Percentiles rank a stretch among this genome's conserved stretches.
Conservation (phyloP, 228 moss, liverwort and hornwort species). For the Sphagnum fallax region DNA sequence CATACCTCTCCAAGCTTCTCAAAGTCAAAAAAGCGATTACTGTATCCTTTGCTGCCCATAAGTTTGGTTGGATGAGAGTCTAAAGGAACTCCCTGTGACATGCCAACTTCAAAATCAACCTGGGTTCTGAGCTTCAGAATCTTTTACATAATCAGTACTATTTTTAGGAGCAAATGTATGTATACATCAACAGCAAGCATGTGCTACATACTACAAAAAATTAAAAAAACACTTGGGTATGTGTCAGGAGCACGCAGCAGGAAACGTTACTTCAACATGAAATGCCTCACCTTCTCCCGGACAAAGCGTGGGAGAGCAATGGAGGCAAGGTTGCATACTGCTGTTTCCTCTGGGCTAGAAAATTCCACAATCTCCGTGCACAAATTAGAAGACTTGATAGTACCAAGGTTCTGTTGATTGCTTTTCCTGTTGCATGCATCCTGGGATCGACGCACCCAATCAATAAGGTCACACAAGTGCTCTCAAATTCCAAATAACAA, state of each 20-base stretch:
- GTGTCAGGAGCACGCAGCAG: too few species aligned
- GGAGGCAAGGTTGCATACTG: conserved; percentile 88
- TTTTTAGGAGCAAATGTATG: too few species aligned
- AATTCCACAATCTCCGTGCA: conserved; percentile 90
- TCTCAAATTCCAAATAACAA: too few species aligned
- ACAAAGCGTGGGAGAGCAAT: conserved; percentile 91
- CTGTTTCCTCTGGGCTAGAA: conserved; percentile 75
- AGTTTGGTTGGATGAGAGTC: conserved; percentile 59
- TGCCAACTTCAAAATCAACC: too few species aligned
- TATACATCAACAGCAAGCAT: too few species aligned
- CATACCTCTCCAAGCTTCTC: conserved; percentile 52
- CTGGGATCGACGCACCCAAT: conserved; percentile 9
- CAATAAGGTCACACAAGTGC: too few species aligned
- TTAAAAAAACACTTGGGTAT: too few species aligned
- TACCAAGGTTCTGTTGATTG: conserved; percentile 91
- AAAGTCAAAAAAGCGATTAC: conserved; percentile 45
- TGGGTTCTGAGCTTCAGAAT: too few species aligned
- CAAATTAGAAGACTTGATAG: conserved; percentile 89
- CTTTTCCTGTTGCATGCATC: conserved; percentile 97
- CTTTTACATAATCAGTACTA: too few species aligned
- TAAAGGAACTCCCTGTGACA: conserved; percentile 33
- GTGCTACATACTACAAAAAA: too few species aligned
- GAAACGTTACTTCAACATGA: too few species aligned
- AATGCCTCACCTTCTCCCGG: conserved; percentile 51
- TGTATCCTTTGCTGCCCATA: conserved; percentile 44